Evolutionary conservation across 108 stramenopile species (phyloP).

Genomic region (Cyclostephanos tholiformis): DNA sequence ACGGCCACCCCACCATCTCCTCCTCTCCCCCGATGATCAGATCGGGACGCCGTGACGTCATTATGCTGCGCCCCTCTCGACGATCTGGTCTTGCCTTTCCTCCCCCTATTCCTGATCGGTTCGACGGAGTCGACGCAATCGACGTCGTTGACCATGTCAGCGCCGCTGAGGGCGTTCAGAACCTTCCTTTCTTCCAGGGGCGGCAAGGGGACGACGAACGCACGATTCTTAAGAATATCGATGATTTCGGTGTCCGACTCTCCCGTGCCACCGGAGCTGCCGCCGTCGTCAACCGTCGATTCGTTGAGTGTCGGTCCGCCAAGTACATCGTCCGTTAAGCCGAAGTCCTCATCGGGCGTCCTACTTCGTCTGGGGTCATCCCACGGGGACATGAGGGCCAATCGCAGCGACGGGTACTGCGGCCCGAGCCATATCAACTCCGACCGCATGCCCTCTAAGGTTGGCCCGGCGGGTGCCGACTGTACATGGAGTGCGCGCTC

Average conservation of each 20-base stretch:
- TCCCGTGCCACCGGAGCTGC: constrained; percentile 23
- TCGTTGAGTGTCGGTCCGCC: neutral
- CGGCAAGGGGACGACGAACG: constrained; percentile 64
- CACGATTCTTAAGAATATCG: constrained; percentile 58
- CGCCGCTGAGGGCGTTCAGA: constrained; percentile 56
- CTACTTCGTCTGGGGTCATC: neutral
- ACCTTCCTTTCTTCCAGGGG: constrained; percentile 68
- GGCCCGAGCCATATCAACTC: constrained; percentile 82
- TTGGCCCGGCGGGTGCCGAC: constrained; percentile 21
- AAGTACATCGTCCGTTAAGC: neutral
- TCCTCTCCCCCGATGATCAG: neutral
- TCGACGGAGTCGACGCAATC: constrained; percentile 15
- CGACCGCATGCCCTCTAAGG: constrained; percentile 64
- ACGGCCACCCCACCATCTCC: neutral
- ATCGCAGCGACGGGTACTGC: constrained; percentile 62
- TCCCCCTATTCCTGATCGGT: neutral
- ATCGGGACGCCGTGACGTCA: neutral
- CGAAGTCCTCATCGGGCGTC: neutral
- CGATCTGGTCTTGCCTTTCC: constrained; percentile 24
- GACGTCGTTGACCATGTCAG: constrained; percentile 12
- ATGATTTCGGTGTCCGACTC: constrained; percentile 57
- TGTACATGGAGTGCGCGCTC: neutral
- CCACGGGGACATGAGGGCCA: constrained; percentile 46
- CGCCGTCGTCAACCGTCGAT: constrained; percentile 36
- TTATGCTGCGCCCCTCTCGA: neutral